Base-by-base conservation (phyloP, 1,284 basidiomycete species). In the Ganoderma lucidum region DNA sequence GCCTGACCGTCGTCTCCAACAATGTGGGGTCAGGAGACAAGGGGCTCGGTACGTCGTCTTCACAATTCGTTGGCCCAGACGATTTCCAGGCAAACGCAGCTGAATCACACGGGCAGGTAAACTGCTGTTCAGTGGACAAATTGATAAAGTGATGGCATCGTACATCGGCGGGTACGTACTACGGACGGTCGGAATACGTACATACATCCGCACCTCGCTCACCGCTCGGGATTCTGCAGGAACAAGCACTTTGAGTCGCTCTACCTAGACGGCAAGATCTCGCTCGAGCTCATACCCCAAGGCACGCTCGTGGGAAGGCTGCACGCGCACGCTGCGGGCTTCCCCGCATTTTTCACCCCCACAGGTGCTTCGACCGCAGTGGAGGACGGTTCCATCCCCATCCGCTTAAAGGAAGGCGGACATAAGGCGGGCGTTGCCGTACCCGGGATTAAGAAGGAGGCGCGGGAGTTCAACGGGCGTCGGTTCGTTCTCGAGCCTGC, bases 281-380 rank as follows among this genome's bases (percentile, higher is more conserved):
- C 92, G 0, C 82, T 98, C 53, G 96, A 98, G 78, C 90, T 98
- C 42, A 93, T 93, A 59, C 96, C 96, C 2, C 96, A 98, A 82
- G 96, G 90, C 8, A 97, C 96, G 14, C 90, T 99, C 39, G 93
- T 94, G 23, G 97, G 98, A 79, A 91, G 96, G 71, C 87, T 98
- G 71, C 90, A 97, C 42, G 93, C 97, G 5, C 96, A 96, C 69
- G 97, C 94, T 3, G 95, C 96, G 30, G 97, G 97, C 67, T 97
- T 98, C 75, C 97, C 97, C 6, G 97, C 95, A 12, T 97, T 99
- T 85, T 99, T 88, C 83, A 99, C 96, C 5, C 95, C 96, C 5
- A 98, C 96, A 2, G 97, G 97, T 58, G 94, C 93, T n/a, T 89
- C 87, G 19, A 96, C 95, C n/a, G 92, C 93, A 6, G 88, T 96